Evolutionary conservation across 345 rosid species (phyloP), one percentile per base, ranked within the genome.

Genomic region (Arabis hirsuta): DNA sequence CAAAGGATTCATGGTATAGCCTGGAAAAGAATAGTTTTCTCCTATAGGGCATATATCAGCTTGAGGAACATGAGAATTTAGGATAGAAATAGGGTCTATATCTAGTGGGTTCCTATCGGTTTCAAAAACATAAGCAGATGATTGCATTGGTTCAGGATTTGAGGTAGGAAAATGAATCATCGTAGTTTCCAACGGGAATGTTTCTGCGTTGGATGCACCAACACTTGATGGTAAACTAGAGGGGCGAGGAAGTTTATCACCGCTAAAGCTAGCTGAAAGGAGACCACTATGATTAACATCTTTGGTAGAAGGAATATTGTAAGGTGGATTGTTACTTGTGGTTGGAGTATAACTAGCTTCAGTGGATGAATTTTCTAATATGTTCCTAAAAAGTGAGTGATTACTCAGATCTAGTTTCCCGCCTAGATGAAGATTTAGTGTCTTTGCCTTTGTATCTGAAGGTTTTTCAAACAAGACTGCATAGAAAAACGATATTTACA

Each of bases 381-480:
- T 0, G 16, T 19, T 48, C 48, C 46, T 53, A 47, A 12, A 12
- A 39, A n/a, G 2, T 14, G 60, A 11, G 10, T 27, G 14, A 39
- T 58, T 29, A 43, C 3, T 48, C 9, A 48, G 0, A 48, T 73
- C 57, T 2, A 46, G 1, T 26, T 14, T 26, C 3, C 24, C 50
- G 0, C 44, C 44, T 14, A 27, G 26, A 16, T 9, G 5, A 48
- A 65, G 7, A 27, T 48, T 58, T 12, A 9, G 0, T 16, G 7
- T 31, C 1, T 14, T 12, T 12, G 1, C 12, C 10, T 65, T 12
- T 8, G 11, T 41, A 12, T 39, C 7, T 7, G 0, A 0, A 54
- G 69, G 2, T 45, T 20, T 54, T 4, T 19, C 1, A 44, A 61
- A 62, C 3, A 39, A 32, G 27, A 10, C 73, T 67, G 57, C 63